phyloP scores from a whole-genome alignment of 495 filamentous ascomycete species.

The Tuber microsphaerosporum region DNA sequence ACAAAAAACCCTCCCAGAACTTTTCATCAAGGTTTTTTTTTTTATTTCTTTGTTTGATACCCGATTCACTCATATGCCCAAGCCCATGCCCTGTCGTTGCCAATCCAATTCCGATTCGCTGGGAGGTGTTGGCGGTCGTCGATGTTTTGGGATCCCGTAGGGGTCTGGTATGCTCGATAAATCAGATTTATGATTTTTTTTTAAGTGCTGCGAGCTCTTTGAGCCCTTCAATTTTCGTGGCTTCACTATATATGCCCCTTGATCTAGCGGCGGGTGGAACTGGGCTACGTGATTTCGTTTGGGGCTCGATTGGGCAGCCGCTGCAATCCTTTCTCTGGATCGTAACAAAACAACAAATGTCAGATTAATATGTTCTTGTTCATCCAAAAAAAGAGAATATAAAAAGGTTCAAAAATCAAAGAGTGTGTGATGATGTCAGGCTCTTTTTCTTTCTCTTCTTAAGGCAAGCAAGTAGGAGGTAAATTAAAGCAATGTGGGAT shows the following conservation, averaged over 20 bases:
- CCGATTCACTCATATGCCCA: conserved; percentile 32
- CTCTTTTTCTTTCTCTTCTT: conserved; percentile 1
- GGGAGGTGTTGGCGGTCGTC: conserved; percentile 39
- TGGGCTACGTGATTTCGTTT: conserved; percentile 31
- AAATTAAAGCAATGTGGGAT: conserved; percentile 7
- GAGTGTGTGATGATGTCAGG: neutral
- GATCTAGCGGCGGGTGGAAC: conserved; percentile 31
- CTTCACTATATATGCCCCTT: conserved; percentile 32
- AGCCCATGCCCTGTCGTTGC: conserved; percentile 34
- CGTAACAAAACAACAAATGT: conserved; percentile 8
- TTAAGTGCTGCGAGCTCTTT: conserved; percentile 20
- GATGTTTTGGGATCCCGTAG: conserved; percentile 38
- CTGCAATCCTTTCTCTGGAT: conserved; percentile 36
- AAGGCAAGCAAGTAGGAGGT: neutral
- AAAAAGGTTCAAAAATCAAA: neutral
- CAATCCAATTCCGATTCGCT: conserved; percentile 37
- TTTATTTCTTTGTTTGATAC: conserved; percentile 7
- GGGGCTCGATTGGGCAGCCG: conserved; percentile 31
- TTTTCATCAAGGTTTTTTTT: conserved; percentile 14
- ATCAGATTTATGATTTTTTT: conserved; percentile 19
- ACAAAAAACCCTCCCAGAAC: conserved; percentile 15
- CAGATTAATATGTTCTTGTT: conserved; percentile 1
- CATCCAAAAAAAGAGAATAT: neutral
- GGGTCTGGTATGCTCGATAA: conserved; percentile 24
- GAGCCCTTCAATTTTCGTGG: conserved; percentile 28